phyloP scores from a whole-genome alignment of 2,329 filamentous ascomycete genomes.

The Laburnicola sp. region DNA sequence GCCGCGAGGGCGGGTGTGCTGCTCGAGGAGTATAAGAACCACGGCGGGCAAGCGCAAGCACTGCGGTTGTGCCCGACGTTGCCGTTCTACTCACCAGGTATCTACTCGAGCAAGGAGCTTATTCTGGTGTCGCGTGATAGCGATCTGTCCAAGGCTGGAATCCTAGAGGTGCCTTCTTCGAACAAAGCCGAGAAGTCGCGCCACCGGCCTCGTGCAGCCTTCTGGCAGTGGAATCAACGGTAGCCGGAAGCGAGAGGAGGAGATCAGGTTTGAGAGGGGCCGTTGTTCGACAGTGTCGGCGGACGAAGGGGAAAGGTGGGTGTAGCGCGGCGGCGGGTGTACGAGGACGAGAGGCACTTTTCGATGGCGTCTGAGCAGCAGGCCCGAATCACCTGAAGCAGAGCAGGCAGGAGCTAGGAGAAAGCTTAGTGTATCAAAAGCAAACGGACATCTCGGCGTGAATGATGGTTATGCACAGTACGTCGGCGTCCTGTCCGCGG shows the following conservation, averaged over 20 bases:
- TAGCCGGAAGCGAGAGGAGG: neutral
- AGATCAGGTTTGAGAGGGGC: neutral
- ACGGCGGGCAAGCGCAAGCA: neutral
- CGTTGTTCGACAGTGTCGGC: slow-evolving; percentile 6
- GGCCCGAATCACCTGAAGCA: slow-evolving; percentile 10
- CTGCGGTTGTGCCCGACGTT: neutral
- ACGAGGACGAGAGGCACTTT: neutral
- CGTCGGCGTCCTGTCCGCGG: slow-evolving; percentile 17
- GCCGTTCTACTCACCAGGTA: neutral
- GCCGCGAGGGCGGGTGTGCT: neutral
- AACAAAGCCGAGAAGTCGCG: slow-evolving; percentile 6
- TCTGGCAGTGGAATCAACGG: neutral
- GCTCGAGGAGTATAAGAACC: neutral
- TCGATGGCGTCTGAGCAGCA: slow-evolving; percentile 1
- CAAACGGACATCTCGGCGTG: slow-evolving; percentile 8
- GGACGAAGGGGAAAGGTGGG: slow-evolving; percentile 11
- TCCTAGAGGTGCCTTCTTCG: neutral
- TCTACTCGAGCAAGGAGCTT: slow-evolving; percentile 4
- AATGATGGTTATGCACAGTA: slow-evolving; percentile 10
- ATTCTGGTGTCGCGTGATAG: slow-evolving; percentile 10
- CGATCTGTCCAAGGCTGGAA: neutral
- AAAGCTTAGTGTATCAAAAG: slow-evolving; percentile 1
- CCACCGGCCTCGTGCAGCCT: slow-evolving; percentile 3
- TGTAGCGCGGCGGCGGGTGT: slow-evolving; percentile 12
- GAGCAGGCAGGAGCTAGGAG: slow-evolving; percentile 1